phyloP scores from a whole-genome alignment of 1,139 yeast genomes.

The Lizanozyma gosingica region DNA sequence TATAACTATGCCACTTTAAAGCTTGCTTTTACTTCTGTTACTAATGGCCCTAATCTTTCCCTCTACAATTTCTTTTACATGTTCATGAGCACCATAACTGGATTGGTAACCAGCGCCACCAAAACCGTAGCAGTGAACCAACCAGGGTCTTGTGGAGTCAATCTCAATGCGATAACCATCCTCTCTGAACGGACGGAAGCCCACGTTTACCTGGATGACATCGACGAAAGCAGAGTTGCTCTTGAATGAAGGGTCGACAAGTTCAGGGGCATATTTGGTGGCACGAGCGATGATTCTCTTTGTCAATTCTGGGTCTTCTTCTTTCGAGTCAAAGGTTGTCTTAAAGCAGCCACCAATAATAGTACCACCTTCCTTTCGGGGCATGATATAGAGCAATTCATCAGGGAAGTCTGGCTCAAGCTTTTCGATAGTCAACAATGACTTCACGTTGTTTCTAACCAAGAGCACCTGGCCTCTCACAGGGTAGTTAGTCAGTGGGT shows the following conservation, averaged over 20 bases:
- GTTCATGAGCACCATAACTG: slow-evolving; percentile 30
- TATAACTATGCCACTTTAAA: neutral
- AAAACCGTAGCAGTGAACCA: slow-evolving; percentile 41
- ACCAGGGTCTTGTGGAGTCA: slow-evolving; percentile 10
- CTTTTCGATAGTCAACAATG: slow-evolving; percentile 7
- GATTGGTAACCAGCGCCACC: slow-evolving; percentile 51
- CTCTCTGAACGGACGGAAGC: slow-evolving; percentile 40
- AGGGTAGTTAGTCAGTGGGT: slow-evolving; percentile 21
- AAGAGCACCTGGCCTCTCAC: slow-evolving; percentile 39
- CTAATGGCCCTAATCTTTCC: no score
- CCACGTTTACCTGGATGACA: slow-evolving; percentile 32
- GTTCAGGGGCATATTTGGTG: slow-evolving; percentile 29
- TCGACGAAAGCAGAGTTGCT: slow-evolving; percentile 23
- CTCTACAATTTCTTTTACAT: slow-evolving; percentile 17
- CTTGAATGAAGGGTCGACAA: slow-evolving; percentile 15
- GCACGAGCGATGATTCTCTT: slow-evolving; percentile 24
- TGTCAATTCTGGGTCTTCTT: slow-evolving; percentile 1
- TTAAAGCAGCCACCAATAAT: slow-evolving; percentile 42
- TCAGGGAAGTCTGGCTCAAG: slow-evolving; percentile 21
- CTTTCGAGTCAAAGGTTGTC: slow-evolving; percentile 1
- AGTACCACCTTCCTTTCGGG: slow-evolving; percentile 44
- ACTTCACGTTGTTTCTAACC: slow-evolving; percentile 25
- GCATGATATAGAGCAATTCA: slow-evolving; percentile 39
- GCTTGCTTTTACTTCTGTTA: slow-evolving; percentile 2
- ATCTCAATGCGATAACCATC: slow-evolving; percentile 38